phyloP scores from a whole-genome alignment of 202 grass and related monocot genomes.

The Tripidium arundinaceum region DNA sequence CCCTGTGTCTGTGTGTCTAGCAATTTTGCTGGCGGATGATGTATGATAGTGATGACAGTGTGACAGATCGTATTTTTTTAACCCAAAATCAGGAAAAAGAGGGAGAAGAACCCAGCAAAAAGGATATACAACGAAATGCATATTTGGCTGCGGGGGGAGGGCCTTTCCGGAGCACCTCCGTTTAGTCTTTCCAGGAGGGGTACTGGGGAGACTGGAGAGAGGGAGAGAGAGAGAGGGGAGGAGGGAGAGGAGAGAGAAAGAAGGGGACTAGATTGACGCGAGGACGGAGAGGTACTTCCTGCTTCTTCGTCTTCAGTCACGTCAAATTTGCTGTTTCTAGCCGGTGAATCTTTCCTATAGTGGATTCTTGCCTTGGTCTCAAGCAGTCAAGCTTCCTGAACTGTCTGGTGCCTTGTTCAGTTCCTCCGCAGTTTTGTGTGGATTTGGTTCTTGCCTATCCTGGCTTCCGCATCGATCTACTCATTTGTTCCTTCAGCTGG shows the following conservation, averaged over 20 bases:
- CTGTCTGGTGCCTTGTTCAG: neutral
- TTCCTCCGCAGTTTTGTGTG: neutral
- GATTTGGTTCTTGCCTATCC: slow-evolving; percentile 13
- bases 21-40: neutral
- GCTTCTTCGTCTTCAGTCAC: neutral
- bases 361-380: slow-evolving; percentile 18
- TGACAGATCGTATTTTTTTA: slow-evolving; percentile 22
- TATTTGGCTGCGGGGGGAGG: slow-evolving; percentile 5
- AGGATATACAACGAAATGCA: neutral
- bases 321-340: slow-evolving; percentile 15
- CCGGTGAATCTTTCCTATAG: neutral
- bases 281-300: slow-evolving; percentile 29
- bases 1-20: slow-evolving; percentile 15
- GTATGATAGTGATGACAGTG: neutral
- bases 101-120: neutral
- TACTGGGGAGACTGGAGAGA: neutral
- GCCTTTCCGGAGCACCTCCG: neutral
- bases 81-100: neutral
- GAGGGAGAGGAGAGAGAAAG: neutral
- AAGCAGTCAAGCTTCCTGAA: neutral
- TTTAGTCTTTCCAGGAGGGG: neutral
- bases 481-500: neutral
- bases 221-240: neutral
- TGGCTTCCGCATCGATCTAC: neutral
- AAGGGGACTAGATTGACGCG: neutral